These are phyloP conservation scores for Pontederia crassipes DNA, from an alignment of 176 grass and related monocot genomes.

Conservation along the genomic window DNA sequence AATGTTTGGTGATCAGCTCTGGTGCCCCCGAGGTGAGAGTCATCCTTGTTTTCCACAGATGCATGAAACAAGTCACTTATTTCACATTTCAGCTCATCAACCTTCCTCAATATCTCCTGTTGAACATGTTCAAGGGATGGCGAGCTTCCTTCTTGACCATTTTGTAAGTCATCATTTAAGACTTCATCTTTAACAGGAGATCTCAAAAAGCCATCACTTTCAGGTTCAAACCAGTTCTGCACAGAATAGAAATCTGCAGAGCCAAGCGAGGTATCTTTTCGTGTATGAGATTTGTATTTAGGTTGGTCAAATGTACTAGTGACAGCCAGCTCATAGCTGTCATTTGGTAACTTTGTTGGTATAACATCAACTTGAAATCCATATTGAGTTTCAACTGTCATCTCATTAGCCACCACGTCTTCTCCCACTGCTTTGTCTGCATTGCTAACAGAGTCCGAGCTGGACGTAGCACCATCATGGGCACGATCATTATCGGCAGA, in stretches of 20 bases:
- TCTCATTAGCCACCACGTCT: no score
- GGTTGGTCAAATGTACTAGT: no score
- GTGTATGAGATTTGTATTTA: slow-evolving; percentile 7
- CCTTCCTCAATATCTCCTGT: slow-evolving; percentile 59
- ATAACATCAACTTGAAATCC: neutral
- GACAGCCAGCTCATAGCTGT: neutral
- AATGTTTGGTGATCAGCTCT: slow-evolving; percentile 20
- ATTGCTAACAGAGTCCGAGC: no score
- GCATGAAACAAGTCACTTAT: slow-evolving; percentile 54
- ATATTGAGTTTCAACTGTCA: no score
- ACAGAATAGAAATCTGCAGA: slow-evolving; percentile 43
- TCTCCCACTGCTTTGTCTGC: no score
- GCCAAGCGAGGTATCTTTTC: slow-evolving; percentile 13
- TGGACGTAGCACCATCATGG: no score
- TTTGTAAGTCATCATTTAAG: slow-evolving; percentile 9
- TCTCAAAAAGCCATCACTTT: slow-evolving; percentile 5
- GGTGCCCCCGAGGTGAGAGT: neutral
- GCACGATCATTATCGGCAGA: no score
- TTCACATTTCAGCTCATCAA: slow-evolving; percentile 54
- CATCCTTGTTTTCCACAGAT: slow-evolving; percentile 31
- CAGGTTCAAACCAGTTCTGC: slow-evolving; percentile 16
- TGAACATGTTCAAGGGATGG: slow-evolving; percentile 30
- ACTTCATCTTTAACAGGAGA: neutral
- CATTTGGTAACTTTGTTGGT: neutral
- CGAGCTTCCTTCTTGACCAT: slow-evolving; percentile 20